These are phyloP conservation scores for Botrytis porri DNA, from an alignment of 2,329 filamentous ascomycete genomes.

Conservation along the genomic window DNA sequence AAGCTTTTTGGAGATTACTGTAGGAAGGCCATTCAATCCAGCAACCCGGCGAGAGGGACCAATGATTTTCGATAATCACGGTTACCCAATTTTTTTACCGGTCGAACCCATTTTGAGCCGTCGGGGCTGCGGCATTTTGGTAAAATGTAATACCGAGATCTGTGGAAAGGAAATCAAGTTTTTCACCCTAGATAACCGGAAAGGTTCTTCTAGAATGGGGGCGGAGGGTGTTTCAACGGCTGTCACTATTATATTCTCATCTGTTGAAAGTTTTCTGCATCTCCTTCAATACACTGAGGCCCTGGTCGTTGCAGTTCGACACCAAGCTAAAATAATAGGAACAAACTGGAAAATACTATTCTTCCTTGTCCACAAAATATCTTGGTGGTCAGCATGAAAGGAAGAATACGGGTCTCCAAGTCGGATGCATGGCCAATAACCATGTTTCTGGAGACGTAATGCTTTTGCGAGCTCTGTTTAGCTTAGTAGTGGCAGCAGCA, in stretches of 20 bases:
- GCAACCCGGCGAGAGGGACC: slow-evolving; percentile 19
- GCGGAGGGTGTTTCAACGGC: neutral
- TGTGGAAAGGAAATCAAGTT: slow-evolving; percentile 2
- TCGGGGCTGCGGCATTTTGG: slow-evolving; percentile 4
- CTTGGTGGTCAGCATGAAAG: neutral
- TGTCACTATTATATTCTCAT: neutral
- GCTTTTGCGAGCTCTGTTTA: neutral
- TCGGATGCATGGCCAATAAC: slow-evolving; percentile 1
- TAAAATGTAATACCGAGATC: slow-evolving; percentile 10
- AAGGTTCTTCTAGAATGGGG: neutral
- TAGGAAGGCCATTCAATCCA: slow-evolving; percentile 16
- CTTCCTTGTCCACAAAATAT: neutral
- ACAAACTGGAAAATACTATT: neutral
- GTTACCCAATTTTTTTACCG: neutral
- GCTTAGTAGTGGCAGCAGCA: neutral
- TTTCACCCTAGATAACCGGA: neutral
- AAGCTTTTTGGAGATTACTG: slow-evolving; percentile 13
- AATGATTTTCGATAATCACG: slow-evolving; percentile 4
- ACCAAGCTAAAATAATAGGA: neutral
- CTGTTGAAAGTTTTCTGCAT: neutral
- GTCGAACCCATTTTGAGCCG: neutral
- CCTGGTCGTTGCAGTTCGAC: neutral
- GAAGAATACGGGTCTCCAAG: neutral
- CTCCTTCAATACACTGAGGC: neutral
- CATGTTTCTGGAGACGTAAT: slow-evolving; percentile 7